Conservation (phyloP, 331 rosid genomes). For the Rosa hybrid region DNA sequence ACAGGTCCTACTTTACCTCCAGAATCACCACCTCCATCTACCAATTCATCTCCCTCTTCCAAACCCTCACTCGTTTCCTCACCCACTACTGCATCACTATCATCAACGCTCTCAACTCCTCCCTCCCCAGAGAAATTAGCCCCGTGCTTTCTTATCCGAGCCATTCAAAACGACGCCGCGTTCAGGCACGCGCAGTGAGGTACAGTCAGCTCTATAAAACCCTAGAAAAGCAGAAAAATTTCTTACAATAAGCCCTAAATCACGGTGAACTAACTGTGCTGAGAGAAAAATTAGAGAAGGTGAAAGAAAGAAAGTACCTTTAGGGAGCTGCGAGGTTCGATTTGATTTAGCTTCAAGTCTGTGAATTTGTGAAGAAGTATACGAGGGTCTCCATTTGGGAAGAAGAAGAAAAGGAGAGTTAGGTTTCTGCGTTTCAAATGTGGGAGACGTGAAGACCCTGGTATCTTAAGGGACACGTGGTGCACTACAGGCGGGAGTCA, state of each 20-base stretch:
- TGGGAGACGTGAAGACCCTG: neutral
- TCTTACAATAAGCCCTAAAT: conserved; percentile 16
- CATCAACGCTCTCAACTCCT: neutral
- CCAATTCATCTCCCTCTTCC: conserved; percentile 21
- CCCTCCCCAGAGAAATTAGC: neutral
- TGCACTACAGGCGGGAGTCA: neutral
- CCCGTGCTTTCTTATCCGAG: conserved; percentile 10
- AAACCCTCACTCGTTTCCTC: conserved; percentile 2
- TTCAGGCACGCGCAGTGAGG: neutral
- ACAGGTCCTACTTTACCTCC: conserved; percentile 20
- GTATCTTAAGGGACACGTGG: neutral
- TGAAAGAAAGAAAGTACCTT: conserved; percentile 19
- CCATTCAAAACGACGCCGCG: conserved; percentile 7
- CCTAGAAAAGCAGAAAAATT: conserved; percentile 34
- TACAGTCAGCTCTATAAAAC: neutral
- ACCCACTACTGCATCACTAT: neutral
- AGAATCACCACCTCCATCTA: conserved; percentile 12
- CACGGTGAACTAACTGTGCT: neutral
- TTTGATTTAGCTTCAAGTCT: neutral
- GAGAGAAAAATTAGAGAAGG: neutral
- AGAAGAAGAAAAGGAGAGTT: neutral
- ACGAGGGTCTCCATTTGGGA: neutral
- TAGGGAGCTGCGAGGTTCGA: neutral
- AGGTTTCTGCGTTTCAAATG: neutral
- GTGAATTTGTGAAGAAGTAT: neutral